Conservation (phyloP, 2,329 filamentous ascomycete species). For the Colletotrichum ledebouriae region DNA sequence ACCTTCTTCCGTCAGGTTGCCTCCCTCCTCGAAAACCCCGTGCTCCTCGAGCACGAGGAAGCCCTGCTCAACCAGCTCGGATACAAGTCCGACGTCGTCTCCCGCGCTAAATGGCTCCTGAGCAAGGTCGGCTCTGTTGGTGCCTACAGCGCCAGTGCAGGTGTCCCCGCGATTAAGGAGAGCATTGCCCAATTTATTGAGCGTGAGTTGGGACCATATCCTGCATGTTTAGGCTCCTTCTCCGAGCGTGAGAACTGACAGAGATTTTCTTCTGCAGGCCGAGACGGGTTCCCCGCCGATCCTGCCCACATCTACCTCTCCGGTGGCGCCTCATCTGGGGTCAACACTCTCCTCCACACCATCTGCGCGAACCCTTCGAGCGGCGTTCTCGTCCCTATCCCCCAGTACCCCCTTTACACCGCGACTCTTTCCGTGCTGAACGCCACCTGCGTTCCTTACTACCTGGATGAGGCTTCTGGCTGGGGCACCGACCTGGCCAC, state of each 20-base stretch:
- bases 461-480: conserved; percentile 85
- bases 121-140: conserved; percentile 90
- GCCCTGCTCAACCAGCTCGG: conserved; percentile 81
- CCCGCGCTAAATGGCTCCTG: conserved; percentile 84
- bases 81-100: conserved; percentile 91
- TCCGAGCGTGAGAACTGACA: conserved; percentile 28
- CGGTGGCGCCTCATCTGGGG: conserved; percentile 91
- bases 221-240: not conserved
- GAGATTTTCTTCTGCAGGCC: conserved; percentile 61
- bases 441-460: conserved; percentile 91
- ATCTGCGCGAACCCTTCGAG: conserved; percentile 83
- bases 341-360: conserved; percentile 92
- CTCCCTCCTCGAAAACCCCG: conserved; percentile 91
- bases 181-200: conserved; percentile 95
- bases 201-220: conserved; percentile 63
- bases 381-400: conserved; percentile 91
- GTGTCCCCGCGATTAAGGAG: conserved; percentile 86
- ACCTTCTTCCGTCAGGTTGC: conserved; percentile 99
- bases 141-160: conserved; percentile 95
- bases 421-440: conserved; percentile 89
- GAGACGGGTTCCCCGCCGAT: conserved; percentile 89
- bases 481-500: conserved; percentile 91
- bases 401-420: conserved; percentile 98
- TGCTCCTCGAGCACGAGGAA: conserved; percentile 84
- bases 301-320: conserved; percentile 89